Evolutionary conservation across 2,329 filamentous ascomycete species (phyloP).

Genomic region (Microsporum audouinii): DNA sequence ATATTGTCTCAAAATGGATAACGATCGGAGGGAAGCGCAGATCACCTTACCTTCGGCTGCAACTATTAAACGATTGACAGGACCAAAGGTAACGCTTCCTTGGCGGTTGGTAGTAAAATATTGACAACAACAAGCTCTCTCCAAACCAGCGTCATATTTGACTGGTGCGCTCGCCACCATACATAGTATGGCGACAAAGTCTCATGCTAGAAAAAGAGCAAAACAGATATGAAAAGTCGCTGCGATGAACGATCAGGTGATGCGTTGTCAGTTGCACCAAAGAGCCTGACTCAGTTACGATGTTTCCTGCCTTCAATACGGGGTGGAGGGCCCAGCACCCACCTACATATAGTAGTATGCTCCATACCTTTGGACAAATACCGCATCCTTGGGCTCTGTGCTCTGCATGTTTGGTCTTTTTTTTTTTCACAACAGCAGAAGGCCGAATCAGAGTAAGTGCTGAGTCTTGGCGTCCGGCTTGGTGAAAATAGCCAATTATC

Average conservation of each 20-base stretch:
- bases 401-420: background rate
- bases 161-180: background rate
- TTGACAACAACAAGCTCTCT: background rate
- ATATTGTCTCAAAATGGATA: background rate
- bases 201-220: background rate
- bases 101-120: background rate
- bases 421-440: background rate
- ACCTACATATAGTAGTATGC: background rate
- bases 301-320: background rate
- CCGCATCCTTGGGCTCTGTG: background rate
- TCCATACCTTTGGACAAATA: background rate
- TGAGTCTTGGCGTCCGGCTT: background rate
- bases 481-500: background rate
- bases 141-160: background rate
- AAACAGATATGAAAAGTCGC: background rate
- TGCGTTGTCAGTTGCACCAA: background rate
- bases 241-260: background rate
- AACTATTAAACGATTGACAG: conserved; percentile 2
- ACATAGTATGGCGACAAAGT: background rate
- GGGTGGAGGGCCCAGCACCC: background rate
- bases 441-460: background rate
- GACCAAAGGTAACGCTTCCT: background rate
- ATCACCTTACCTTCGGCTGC: background rate
- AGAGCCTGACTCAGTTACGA: background rate
- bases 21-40: background rate